phyloP scores from a whole-genome alignment of 371 early-diverging fungal species.

The Mucor saturninus region DNA sequence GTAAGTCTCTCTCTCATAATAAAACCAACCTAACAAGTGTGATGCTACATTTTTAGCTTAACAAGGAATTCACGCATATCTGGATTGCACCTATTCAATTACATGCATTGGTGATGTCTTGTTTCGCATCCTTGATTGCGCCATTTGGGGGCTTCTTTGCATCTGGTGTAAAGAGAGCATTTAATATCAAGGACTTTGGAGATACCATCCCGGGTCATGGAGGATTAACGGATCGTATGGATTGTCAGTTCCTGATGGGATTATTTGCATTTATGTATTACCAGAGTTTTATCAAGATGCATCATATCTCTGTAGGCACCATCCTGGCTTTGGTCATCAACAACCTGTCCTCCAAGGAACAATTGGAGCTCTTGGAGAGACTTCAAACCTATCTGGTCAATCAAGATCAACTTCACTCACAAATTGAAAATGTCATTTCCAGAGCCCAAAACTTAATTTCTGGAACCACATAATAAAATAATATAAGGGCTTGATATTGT shows the following conservation, averaged over 20 bases:
- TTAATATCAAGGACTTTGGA: conserved; percentile 99
- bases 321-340: conserved; percentile 59
- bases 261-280: conserved; percentile 94
- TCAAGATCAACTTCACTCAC: conserved; percentile 46
- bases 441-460: conserved; percentile 32
- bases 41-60: conserved; percentile 18
- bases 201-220: conserved; percentile 98
- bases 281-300: conserved; percentile 81
- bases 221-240: conserved; percentile 98
- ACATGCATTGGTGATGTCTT: conserved; percentile 89
- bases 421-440: conserved; percentile 32
- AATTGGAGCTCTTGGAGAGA: conserved; percentile 62
- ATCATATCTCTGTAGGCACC: conserved; percentile 60
- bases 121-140: conserved; percentile 96
- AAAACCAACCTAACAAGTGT: neutral
- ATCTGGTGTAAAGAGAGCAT: conserved; percentile 97
- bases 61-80: conserved; percentile 38
- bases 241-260: conserved; percentile 98
- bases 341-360: conserved; percentile 55
- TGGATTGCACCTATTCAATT: conserved; percentile 87
- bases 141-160: conserved; percentile 99
- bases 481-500: no score
- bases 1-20: conserved; percentile 21
- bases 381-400: conserved; percentile 63
- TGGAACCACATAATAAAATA: conserved; percentile 6